These are phyloP conservation scores for Pachysandra terminalis DNA, from an alignment of 164 flowering plant genomes.

Conservation along the genomic window DNA sequence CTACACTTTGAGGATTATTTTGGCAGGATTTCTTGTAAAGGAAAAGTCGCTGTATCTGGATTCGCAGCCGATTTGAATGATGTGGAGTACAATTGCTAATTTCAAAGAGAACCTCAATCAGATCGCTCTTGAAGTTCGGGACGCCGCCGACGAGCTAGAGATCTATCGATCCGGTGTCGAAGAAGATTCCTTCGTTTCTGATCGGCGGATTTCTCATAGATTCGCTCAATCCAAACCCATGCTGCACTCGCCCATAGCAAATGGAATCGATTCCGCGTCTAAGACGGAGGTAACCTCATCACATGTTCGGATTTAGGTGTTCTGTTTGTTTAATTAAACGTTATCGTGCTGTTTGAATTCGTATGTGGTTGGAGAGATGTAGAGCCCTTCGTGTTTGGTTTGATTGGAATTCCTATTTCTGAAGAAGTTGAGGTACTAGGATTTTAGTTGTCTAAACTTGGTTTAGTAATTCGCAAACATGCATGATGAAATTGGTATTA, in stretches of 20 bases:
- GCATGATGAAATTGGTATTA: too few species aligned
- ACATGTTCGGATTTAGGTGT: background rate
- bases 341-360: background rate
- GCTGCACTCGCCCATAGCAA: slow-evolving; percentile 42
- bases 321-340: background rate
- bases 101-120: slow-evolving; percentile 81
- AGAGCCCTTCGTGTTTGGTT: background rate
- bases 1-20: background rate
- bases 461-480: background rate
- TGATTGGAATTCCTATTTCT: background rate
- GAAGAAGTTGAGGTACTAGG: background rate
- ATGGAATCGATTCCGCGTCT: slow-evolving; percentile 47
- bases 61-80: slow-evolving; percentile 3
- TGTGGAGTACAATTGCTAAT: slow-evolving; percentile 48
- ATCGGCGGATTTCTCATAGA: slow-evolving; percentile 58
- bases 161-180: slow-evolving; percentile 33
- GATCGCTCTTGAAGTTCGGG: slow-evolving; percentile 85
- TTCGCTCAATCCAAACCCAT: slow-evolving; percentile 51
- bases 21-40: slow-evolving; percentile 1
- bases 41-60: background rate
- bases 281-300: slow-evolving; percentile 52
- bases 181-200: slow-evolving; percentile 35
- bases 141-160: slow-evolving; percentile 56
- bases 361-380: background rate
- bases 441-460: too few species aligned